Evolutionary conservation across 148 eudicot genomes (phyloP).

Genomic region (Nyssa sinensis): DNA sequence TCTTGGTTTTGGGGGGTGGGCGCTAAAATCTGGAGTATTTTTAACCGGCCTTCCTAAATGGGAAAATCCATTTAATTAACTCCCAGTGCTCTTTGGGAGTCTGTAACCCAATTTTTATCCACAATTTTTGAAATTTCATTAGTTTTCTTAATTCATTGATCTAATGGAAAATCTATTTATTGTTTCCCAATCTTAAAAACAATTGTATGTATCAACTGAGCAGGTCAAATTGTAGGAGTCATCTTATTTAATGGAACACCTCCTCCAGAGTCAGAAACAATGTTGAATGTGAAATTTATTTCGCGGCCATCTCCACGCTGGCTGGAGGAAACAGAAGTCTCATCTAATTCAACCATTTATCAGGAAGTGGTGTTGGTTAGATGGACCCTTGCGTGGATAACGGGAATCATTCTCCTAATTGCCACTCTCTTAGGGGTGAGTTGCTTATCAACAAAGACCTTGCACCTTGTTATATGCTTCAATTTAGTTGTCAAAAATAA

Average conservation of each 20-base stretch:
- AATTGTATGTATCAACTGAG: conserved; percentile 8
- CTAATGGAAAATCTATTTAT: neutral
- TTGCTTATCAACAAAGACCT: neutral
- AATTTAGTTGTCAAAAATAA: neutral
- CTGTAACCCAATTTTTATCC: neutral
- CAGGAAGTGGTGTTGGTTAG: conserved; percentile 68
- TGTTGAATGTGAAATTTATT: conserved; percentile 44
- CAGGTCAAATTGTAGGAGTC: conserved; percentile 85
- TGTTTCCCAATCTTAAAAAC: neutral
- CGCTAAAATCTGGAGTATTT: no score
- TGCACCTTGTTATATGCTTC: neutral
- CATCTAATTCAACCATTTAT: conserved; percentile 21
- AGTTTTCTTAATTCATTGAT: neutral
- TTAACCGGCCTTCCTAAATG: no score
- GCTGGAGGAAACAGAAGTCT: conserved; percentile 53
- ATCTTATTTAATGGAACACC: conserved; percentile 38
- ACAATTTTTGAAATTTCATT: neutral
- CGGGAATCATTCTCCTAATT: conserved; percentile 78
- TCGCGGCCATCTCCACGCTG: conserved; percentile 52
- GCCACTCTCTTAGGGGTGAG: conserved; percentile 86
- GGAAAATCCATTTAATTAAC: no score
- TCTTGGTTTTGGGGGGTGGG: no score
- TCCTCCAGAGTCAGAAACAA: conserved; percentile 37
- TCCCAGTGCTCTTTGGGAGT: no score
- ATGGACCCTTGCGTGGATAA: conserved; percentile 70